Base-by-base conservation (phyloP, 2,329 filamentous ascomycete species). In the Fusarium verticillioides region DNA sequence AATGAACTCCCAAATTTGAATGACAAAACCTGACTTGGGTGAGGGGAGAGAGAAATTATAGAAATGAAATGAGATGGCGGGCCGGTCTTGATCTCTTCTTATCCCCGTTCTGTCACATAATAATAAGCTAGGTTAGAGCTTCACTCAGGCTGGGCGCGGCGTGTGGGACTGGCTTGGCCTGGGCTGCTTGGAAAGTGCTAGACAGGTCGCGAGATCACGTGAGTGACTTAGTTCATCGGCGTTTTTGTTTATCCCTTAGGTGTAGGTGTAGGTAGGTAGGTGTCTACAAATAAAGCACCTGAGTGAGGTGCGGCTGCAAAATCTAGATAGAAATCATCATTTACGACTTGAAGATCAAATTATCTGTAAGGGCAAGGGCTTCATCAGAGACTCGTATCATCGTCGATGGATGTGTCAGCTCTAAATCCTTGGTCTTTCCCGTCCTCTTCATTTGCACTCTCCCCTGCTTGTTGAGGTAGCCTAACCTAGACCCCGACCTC, bases 161-260 rank as follows among this genome's bases (percentile, higher is more conserved):
- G 36, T 56, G 26, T 54, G 50, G 50, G 50, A 54, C 34, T 28
- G 34, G 23, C 50, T 54, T 39, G 23, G 36, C 26, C 36, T 40
- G 19, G 19, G 50, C n/a, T 32, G 28, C 18, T 58, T 50, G 36
- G 26, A 66, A 34, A 47, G 26, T 42, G 39, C 42, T 21, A 16
- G n/a, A 32, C 36, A n/a, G 16, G 13, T 50, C 54, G 30, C 47
- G 65, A 56, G 53, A 50, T 52, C 65, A 68, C 65, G 65, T 68
- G 56, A 62, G 15, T 53, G 30, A 23, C 12, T 36, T 11, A 12
- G 16, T 18, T n/a, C 9, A 26, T 34, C 52, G n/a, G 34, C 21
- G 19, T n/a, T 15, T 30, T 30, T 53, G 50, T 28, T 53, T 23
- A 23, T 42, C n/a, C 19, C 16, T 28, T 10, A 30, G 30, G 28